phyloP scores from a whole-genome alignment of 495 filamentous ascomycete genomes.

The Aspergillus indologenus region DNA sequence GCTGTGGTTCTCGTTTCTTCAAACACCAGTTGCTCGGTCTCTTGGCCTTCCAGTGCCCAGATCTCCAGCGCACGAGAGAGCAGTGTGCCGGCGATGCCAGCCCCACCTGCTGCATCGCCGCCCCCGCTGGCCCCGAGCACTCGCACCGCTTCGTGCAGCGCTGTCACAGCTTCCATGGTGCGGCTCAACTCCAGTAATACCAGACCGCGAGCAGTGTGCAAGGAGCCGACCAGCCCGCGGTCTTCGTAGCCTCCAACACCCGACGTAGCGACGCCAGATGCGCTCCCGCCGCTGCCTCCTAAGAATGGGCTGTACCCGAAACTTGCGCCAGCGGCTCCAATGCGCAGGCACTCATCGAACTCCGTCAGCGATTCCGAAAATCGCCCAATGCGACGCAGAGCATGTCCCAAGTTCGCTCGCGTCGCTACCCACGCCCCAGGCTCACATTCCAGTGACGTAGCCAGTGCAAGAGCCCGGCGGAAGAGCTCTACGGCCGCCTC shows the following conservation, averaged over 20 bases:
- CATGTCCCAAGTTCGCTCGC: conserved; percentile 84
- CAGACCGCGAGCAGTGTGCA: conserved; percentile 55
- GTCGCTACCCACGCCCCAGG: conserved; percentile 83
- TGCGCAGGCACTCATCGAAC: conserved; percentile 77
- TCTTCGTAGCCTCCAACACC: conserved; percentile 49
- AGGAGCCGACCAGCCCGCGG: conserved; percentile 41
- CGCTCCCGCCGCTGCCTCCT: conserved; percentile 37
- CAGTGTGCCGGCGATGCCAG: conserved; percentile 71
- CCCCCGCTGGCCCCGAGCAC: conserved; percentile 48
- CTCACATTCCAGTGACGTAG: conserved; percentile 75
- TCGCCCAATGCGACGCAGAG: conserved; percentile 68
- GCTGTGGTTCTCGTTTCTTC: conserved; percentile 21
- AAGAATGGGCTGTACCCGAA: conserved; percentile 42
- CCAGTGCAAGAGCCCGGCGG: conserved; percentile 67
- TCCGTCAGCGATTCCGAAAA: conserved; percentile 69
- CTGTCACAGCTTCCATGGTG: conserved; percentile 63
- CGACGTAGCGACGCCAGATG: conserved; percentile 31
- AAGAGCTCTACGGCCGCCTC: conserved; percentile 71
- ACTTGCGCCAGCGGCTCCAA: conserved; percentile 68
- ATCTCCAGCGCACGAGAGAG: conserved; percentile 72
- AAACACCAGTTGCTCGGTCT: conserved; percentile 20
- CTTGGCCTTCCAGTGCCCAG: conserved; percentile 48
- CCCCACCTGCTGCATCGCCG: conserved; percentile 58
- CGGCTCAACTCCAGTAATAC: conserved; percentile 66
- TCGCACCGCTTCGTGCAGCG: conserved; percentile 67